These are phyloP conservation scores for Closterium sp. DNA, from an alignment of 139 green algal species.

Conservation along the genomic window DNA sequence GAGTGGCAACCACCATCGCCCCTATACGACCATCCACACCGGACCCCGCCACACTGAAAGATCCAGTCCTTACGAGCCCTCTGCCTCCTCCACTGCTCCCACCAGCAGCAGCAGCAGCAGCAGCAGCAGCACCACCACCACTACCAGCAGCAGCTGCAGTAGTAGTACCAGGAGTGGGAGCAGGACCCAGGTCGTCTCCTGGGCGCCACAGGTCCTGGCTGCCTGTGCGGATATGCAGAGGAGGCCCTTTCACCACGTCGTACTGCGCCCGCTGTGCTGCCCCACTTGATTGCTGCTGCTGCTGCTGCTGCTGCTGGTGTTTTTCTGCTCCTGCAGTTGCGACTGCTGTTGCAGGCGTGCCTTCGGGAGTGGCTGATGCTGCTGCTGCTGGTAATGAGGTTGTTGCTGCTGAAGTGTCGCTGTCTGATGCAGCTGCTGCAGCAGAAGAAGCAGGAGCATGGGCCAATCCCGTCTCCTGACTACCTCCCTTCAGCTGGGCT, in stretches of 20 bases:
- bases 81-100: neutral
- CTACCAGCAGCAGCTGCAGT: neutral
- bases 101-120: neutral
- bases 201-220: neutral
- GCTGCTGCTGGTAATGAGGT: neutral
- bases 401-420: neutral
- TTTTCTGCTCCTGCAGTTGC: neutral
- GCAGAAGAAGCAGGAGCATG: neutral
- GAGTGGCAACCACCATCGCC: neutral
- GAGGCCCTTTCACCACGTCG: neutral
- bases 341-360: neutral
- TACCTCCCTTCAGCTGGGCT: neutral
- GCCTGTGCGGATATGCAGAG: neutral
- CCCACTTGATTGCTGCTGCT: neutral
- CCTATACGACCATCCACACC: neutral
- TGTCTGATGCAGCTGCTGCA: conserved; percentile 13
- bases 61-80: neutral
- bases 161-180: neutral
- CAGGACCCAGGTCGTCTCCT: neutral
- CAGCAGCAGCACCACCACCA: neutral
- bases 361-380: neutral
- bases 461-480: neutral
- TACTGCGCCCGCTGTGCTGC: neutral
- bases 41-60: neutral
- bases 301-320: neutral